These are phyloP conservation scores for Umbelopsis isabellina DNA, from an alignment of 192 early-diverging fungal genomes.

Conservation along the genomic window DNA sequence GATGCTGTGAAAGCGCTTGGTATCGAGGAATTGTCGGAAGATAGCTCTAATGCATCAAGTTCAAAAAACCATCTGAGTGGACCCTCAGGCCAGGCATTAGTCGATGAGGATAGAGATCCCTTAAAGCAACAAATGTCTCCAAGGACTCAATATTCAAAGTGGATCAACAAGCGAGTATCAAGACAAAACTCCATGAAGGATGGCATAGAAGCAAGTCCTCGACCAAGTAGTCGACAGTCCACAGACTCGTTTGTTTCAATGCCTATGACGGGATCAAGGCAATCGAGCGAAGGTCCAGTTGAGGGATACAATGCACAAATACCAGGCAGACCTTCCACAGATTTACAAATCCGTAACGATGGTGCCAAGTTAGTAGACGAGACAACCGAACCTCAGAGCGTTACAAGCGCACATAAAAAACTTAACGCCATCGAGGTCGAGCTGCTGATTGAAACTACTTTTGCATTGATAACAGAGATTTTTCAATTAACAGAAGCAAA, in stretches of 20 bases:
- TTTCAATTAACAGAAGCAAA: conserved; percentile 38
- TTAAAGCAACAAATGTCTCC: conserved; percentile 10
- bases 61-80: not conserved
- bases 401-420: not conserved
- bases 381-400: not conserved
- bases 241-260: not conserved
- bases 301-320: too few species aligned
- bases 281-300: too few species aligned
- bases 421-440: conserved; percentile 33
- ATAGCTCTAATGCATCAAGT: not conserved
- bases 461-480: conserved; percentile 38
- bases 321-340: too few species aligned
- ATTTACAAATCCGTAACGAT: too few species aligned
- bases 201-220: not conserved
- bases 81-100: not conserved
- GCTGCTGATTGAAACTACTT: conserved; percentile 42
- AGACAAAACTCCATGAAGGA: not conserved
- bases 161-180: not conserved
- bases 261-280: not conserved
- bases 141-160: not conserved
- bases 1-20: not conserved
- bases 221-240: not conserved
- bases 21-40: not conserved
- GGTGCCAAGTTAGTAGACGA: not conserved
- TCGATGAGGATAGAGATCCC: conserved; percentile 8